Evolutionary conservation across 2,329 filamentous ascomycete species (phyloP).

Genomic region (Rhynchosporium secalis): DNA sequence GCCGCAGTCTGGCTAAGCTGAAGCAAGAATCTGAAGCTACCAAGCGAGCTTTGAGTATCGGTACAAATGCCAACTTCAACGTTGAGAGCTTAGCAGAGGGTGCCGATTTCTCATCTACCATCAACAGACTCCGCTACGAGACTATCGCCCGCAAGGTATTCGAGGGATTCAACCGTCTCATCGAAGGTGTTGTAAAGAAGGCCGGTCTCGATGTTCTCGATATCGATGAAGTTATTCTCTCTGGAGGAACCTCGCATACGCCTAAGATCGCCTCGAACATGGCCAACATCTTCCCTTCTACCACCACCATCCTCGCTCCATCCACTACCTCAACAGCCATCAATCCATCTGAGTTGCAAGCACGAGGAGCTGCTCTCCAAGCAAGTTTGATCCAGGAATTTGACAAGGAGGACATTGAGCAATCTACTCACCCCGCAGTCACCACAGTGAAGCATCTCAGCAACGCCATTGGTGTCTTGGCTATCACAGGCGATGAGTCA

Average conservation of each 20-base stretch:
- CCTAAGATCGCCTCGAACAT: slow-evolving; percentile 88
- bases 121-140: slow-evolving; percentile 94
- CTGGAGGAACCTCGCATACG: slow-evolving; percentile 89
- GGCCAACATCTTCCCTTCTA: slow-evolving; percentile 75
- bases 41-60: slow-evolving; percentile 89
- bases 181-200: slow-evolving; percentile 86
- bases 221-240: slow-evolving; percentile 90
- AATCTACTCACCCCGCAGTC: slow-evolving; percentile 92
- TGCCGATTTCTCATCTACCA: slow-evolving; percentile 84
- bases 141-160: slow-evolving; percentile 85
- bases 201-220: slow-evolving; percentile 89
- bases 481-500: slow-evolving; percentile 56
- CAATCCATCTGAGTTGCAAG: slow-evolving; percentile 89
- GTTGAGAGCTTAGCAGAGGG: slow-evolving; percentile 89
- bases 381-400: slow-evolving; percentile 93
- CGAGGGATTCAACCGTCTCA: slow-evolving; percentile 80
- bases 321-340: slow-evolving; percentile 75
- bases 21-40: slow-evolving; percentile 87
- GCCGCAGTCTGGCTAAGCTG: slow-evolving; percentile 83
- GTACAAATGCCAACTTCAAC: slow-evolving; percentile 85
- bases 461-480: slow-evolving; percentile 84
- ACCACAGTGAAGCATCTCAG: slow-evolving; percentile 89
- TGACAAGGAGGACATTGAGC: slow-evolving; percentile 88
- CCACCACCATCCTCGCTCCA: slow-evolving; percentile 77
- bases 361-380: slow-evolving; percentile 91